phyloP scores from a whole-genome alignment of 2,329 filamentous ascomycete genomes.

The Aureobasidium namibiae region DNA sequence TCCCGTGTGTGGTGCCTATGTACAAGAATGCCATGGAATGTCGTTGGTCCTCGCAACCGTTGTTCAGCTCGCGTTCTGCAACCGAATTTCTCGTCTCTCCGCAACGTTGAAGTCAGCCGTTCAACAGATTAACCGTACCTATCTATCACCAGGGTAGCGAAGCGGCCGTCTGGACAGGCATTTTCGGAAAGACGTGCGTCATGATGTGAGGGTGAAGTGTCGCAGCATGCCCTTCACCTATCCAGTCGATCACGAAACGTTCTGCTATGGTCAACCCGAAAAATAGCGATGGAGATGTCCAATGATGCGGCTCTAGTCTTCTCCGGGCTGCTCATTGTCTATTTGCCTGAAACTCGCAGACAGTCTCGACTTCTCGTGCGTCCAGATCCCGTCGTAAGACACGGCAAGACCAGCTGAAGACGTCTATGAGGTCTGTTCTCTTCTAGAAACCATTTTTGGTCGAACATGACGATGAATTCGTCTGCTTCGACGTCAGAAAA shows the following conservation, averaged over 20 bases:
- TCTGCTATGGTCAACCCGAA: not conserved
- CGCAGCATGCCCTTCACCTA: not conserved
- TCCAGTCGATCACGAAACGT: not conserved
- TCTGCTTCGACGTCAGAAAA: not conserved
- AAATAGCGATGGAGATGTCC: not conserved
- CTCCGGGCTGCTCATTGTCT: not conserved
- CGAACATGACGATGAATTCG: not conserved
- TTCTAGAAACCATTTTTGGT: not conserved
- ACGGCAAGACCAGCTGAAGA: not conserved
- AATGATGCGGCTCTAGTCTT: not conserved
- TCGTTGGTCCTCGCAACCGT: not conserved
- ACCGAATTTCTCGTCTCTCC: not conserved
- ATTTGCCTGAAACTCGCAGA: not conserved
- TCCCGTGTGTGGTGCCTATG: not conserved
- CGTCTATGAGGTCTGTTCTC: not conserved
- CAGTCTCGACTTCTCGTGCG: not conserved
- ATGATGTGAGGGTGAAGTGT: not conserved
- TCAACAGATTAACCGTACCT: not conserved
- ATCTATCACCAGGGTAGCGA: not conserved
- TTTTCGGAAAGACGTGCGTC: not conserved
- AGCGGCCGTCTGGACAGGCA: not conserved
- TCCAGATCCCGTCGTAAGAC: not conserved
- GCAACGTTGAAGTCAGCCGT: not conserved
- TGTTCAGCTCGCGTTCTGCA: constrained; percentile 2
- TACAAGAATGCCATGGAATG: constrained; percentile 5